phyloP scores from a whole-genome alignment of 192 early-diverging fungal genomes.

The Radiomyces spectabilis region DNA sequence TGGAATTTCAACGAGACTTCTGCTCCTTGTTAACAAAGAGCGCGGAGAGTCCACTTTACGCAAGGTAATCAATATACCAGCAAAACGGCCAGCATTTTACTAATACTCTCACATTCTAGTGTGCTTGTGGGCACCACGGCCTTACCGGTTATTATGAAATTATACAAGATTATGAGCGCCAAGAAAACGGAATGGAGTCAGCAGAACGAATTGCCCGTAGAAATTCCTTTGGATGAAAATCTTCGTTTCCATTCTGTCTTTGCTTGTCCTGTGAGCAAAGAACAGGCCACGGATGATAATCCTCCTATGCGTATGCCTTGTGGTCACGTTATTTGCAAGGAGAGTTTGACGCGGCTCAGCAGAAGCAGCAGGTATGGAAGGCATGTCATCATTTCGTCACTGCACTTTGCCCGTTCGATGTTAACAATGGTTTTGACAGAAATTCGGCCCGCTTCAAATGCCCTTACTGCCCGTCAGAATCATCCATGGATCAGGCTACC shows the following conservation, averaged over 20 bases:
- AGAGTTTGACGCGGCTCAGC: conserved; percentile 76
- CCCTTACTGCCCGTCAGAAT: conserved; percentile 92
- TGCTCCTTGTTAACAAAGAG: conserved; percentile 66
- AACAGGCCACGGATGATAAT: conserved; percentile 86
- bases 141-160: conserved; percentile 87
- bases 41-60: conserved; percentile 66
- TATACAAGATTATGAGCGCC: conserved; percentile 82
- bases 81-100: too few species aligned
- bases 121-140: conserved; percentile 78
- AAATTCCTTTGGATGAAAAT: conserved; percentile 80
- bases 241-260: conserved; percentile 94
- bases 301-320: conserved; percentile 98
- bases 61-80: too few species aligned
- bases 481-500: conserved; percentile 66
- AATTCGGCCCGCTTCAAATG: conserved; percentile 79
- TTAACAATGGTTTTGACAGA: conserved; percentile 2
- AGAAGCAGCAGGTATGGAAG: conserved; percentile 53
- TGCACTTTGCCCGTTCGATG: too few species aligned
- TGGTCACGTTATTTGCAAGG: conserved; percentile 94
- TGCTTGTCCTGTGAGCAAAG: conserved; percentile 94
- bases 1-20: conserved; percentile 72
- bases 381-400: not conserved
- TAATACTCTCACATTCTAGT: too few species aligned
- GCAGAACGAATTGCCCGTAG: conserved; percentile 85
- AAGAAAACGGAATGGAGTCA: conserved; percentile 86